A percentile compares a stretch with the other conserved stretches of the same genome.
These are phyloP conservation scores for Microsporum ferrugineum DNA, from an alignment of 2,329 filamentous ascomycete genomes.

Conservation along the genomic window DNA sequence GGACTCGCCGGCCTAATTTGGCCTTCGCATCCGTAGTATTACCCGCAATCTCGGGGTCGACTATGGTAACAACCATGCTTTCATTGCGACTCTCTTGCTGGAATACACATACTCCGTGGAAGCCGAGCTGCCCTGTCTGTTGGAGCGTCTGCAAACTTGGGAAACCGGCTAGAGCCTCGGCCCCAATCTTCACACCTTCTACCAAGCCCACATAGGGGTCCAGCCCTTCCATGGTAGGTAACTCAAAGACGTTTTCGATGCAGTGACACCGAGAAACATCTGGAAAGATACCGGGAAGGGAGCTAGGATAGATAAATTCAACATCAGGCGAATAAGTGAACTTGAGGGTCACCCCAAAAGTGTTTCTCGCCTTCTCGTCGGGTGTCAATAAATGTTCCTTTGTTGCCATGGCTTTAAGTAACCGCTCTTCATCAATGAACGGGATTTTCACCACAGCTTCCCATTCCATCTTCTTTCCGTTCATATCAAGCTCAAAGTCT, in stretches of 20 bases:
- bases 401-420: conserved; percentile 74
- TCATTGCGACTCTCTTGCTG: conserved; percentile 92
- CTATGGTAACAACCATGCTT: conserved; percentile 82
- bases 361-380: conserved; percentile 72
- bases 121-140: conserved; percentile 68
- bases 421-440: conserved; percentile 85
- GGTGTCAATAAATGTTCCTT: conserved; percentile 67
- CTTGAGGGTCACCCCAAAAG: conserved; percentile 83
- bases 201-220: conserved; percentile 76
- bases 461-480: conserved; percentile 99
- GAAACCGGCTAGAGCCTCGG: conserved; percentile 80
- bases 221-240: conserved; percentile 82
- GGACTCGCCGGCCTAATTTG: conserved; percentile 74
- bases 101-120: conserved; percentile 88
- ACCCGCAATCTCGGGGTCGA: conserved; percentile 59
- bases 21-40: conserved; percentile 60
- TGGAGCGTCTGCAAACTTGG: conserved; percentile 79
- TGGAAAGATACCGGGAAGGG: conserved; percentile 78
- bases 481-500: conserved; percentile 97
- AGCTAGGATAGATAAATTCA: conserved; percentile 77
- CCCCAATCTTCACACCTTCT: conserved; percentile 69
- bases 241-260: conserved; percentile 89
- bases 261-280: conserved; percentile 79
- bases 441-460: conserved; percentile 98
- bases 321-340: conserved; percentile 73